Evolutionary conservation across 306 rosid genomes (phyloP), one percentile per base, ranked within the genome.

Genomic region (Rubus idaeus): DNA sequence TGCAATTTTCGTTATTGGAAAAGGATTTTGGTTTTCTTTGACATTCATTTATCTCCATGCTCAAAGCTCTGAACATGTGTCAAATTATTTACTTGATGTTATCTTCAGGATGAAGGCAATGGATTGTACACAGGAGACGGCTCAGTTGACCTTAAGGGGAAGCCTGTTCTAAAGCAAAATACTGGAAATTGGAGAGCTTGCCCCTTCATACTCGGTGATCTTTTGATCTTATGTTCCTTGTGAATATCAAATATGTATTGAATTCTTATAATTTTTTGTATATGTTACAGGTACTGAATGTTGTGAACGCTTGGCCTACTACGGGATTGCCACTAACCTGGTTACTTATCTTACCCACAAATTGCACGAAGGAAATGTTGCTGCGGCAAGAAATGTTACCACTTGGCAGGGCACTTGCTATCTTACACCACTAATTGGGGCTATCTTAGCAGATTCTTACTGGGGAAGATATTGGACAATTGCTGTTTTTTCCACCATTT

Each of bases 401-500:
- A 96, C 94, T 57, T 96, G 99, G 98, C 90, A 87, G 80, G 99
- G 98, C 66, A 96, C 99, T 81, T 96, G 99, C 83, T 96, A 92
- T 89, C 97, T 96, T 78, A 72, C 97, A 69, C 99, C 99, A 83
- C 97, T 96, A 39, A 87, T 96, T 80, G 99, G 99, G 78, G 99
- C 99, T 66, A 79, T 96, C 69, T 47, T 92, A 55, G 99, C 99
- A 62, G 99, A 96, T 92, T 90, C 98, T 78, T 92, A 88, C 84
- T 96, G 91, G 98, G 99, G 99, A 80, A 87, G 99, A 89, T 96
- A 89, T 83, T 96, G 99, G 99, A 96, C 99, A 11, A 96, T 96
- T 82, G 96, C 98, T 39, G 50, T 39, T 70, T 96, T 92, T 83
- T 96, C 97, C 80, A 84, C 77, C 0, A 88, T 96, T 75, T 92